Percentiles rank a stretch among this genome's conserved stretches.
Evolutionary conservation across 164 flowering plant genomes (phyloP).

Genomic region (Liriodendron chinense): DNA sequence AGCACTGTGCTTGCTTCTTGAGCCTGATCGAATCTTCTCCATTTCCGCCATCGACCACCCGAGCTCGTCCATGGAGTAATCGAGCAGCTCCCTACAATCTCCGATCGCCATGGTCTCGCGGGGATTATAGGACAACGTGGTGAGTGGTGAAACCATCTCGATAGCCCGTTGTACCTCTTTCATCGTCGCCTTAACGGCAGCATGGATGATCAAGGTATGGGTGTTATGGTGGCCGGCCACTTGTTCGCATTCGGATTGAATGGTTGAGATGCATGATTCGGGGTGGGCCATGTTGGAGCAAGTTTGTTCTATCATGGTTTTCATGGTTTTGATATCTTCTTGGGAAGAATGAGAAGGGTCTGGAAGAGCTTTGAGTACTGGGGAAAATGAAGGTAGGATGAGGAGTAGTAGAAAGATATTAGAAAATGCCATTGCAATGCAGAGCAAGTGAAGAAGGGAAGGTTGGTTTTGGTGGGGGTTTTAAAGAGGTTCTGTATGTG

Average conservation of each 20-base stretch:
- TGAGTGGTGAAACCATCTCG: constrained; percentile 43
- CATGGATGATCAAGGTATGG: constrained; percentile 39
- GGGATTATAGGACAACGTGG: constrained; percentile 42
- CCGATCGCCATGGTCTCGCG: constrained; percentile 73
- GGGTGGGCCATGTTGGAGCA: constrained; percentile 41
- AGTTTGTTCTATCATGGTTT: constrained; percentile 38
- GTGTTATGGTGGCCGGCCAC: constrained; percentile 12
- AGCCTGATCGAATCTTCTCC: constrained; percentile 48
- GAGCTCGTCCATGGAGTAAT: constrained; percentile 72
- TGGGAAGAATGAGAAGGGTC: constrained; percentile 17
- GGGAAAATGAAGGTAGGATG: constrained; percentile 18
- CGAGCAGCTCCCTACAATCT: constrained; percentile 85
- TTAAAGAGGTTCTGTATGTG: not conserved
- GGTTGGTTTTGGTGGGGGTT: not conserved
- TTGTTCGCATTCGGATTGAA: constrained; percentile 7
- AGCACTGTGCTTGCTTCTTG: constrained; percentile 20
- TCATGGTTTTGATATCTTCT: constrained; percentile 13
- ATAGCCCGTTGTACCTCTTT: constrained; percentile 48
- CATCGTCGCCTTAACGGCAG: constrained; percentile 53
- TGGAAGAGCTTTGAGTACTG: constrained; percentile 15
- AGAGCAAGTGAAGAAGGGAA: not conserved
- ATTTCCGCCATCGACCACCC: constrained; percentile 68
- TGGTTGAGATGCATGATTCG: constrained; percentile 13
- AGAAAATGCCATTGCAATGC: constrained; percentile 21
- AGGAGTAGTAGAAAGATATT: constrained; percentile 19